These are phyloP conservation scores for Melanomma pulvis-pyrius DNA, from an alignment of 495 filamentous ascomycete species.

Conservation along the genomic window DNA sequence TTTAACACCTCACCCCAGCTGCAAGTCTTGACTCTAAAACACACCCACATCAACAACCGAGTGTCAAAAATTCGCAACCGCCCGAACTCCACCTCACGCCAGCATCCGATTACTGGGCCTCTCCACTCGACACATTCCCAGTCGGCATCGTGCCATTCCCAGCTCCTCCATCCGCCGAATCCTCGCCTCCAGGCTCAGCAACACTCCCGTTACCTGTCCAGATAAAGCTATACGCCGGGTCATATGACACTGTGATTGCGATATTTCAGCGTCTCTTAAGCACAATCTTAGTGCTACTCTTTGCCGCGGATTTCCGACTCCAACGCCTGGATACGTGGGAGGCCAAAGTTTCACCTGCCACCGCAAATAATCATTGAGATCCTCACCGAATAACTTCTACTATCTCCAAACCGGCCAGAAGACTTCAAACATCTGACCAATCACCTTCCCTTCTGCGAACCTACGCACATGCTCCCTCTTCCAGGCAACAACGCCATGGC, in stretches of 20 bases:
- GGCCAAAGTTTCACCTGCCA: background rate
- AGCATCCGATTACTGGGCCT: too few relatives aligned
- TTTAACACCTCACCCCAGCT: too few relatives aligned
- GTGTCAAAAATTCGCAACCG: too few relatives aligned
- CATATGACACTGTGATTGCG: too few relatives aligned
- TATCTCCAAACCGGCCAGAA: background rate
- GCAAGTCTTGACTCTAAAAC: too few relatives aligned
- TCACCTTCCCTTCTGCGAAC: background rate
- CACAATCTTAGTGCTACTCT: background rate
- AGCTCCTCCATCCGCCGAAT: background rate
- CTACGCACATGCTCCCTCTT: too few relatives aligned
- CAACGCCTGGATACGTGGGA: background rate
- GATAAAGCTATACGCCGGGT: background rate
- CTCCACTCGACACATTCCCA: too few relatives aligned
- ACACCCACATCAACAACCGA: too few relatives aligned
- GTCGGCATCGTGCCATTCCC: constrained; percentile 3
- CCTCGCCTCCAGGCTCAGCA: background rate
- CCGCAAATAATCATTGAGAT: background rate
- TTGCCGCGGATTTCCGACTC: background rate
- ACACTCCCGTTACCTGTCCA: background rate
- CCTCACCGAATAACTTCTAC: too few relatives aligned
- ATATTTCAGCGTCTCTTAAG: background rate
- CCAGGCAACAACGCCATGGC: too few relatives aligned
- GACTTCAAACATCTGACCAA: background rate
- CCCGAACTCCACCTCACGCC: too few relatives aligned